These are phyloP conservation scores for Incumbomyces lentus DNA, from an alignment of 2,329 filamentous ascomycete species.

Conservation along the genomic window DNA sequence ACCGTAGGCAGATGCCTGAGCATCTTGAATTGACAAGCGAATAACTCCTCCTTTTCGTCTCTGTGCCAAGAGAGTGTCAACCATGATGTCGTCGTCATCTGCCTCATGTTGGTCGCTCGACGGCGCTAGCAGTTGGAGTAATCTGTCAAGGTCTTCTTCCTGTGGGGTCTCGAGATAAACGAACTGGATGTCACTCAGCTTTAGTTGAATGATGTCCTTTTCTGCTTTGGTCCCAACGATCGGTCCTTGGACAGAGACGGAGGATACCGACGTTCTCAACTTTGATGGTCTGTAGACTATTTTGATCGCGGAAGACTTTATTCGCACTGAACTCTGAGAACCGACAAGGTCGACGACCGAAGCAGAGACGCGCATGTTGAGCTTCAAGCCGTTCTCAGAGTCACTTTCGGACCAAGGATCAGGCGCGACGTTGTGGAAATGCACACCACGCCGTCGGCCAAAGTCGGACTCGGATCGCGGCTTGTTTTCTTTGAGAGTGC, in stretches of 20 bases:
- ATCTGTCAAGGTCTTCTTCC: slow-evolving; percentile 67
- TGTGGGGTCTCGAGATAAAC: slow-evolving; percentile 65
- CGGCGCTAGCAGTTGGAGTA: slow-evolving; percentile 79
- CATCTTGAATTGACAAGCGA: slow-evolving; percentile 54
- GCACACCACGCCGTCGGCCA: slow-evolving; percentile 40
- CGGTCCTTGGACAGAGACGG: slow-evolving; percentile 65
- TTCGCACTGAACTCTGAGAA: slow-evolving; percentile 59
- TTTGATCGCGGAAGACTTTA: slow-evolving; percentile 75
- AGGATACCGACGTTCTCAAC: slow-evolving; percentile 62
- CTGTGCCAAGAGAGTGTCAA: slow-evolving; percentile 81
- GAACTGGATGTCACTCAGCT: slow-evolving; percentile 56
- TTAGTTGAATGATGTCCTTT: slow-evolving; percentile 52
- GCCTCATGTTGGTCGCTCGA: slow-evolving; percentile 82
- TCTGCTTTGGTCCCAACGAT: slow-evolving; percentile 25
- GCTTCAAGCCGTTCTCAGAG: slow-evolving; percentile 40
- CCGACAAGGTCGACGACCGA: slow-evolving; percentile 67
- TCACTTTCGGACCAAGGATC: slow-evolving; percentile 9
- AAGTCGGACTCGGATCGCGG: slow-evolving; percentile 16
- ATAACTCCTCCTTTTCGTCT: slow-evolving; percentile 76
- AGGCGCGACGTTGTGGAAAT: slow-evolving; percentile 40
- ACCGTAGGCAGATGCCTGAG: slow-evolving; percentile 53
- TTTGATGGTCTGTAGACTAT: slow-evolving; percentile 63
- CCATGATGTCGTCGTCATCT: slow-evolving; percentile 86
- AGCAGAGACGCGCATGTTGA: slow-evolving; percentile 67
- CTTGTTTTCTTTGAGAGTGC: slow-evolving; percentile 35